A percentile compares a stretch with the other conserved stretches of the same genome.
Evolutionary conservation across 2,329 filamentous ascomycete species (phyloP).

Genomic region (Monilinia vaccinii-corymbosi): DNA sequence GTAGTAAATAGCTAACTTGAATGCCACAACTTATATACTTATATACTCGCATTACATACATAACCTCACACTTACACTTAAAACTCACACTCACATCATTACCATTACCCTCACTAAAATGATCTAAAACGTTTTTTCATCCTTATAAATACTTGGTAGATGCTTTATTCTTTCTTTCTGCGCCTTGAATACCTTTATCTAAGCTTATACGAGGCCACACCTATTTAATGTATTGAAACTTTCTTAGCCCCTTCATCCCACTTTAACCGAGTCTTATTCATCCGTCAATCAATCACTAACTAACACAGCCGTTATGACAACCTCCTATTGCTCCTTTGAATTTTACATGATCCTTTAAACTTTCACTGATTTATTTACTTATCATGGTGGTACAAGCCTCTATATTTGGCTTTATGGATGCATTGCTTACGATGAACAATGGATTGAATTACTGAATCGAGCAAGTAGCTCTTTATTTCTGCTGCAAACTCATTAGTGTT

Average conservation of each 20-base stretch:
- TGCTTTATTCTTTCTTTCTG: neutral
- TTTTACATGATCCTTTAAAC: constrained; percentile 5
- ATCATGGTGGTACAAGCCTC: neutral
- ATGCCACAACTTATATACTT: no score
- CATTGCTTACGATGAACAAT: constrained; percentile 5
- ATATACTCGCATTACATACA: no score
- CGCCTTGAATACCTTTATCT: neutral
- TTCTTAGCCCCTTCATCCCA: neutral
- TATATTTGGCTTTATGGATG: constrained; percentile 8
- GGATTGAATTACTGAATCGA: constrained; percentile 3
- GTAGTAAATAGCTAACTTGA: no score
- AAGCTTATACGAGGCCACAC: neutral
- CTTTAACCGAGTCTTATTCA: constrained; percentile 2
- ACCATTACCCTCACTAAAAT: neutral
- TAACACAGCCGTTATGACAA: constrained; percentile 4
- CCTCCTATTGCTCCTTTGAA: neutral
- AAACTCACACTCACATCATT: no score
- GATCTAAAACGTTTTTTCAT: neutral
- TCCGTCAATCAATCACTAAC: constrained; percentile 4
- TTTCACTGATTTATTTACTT: neutral
- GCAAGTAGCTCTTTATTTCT: constrained; percentile 10
- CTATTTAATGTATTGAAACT: neutral
- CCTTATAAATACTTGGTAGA: neutral
- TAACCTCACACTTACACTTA: no score
- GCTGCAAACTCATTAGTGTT: constrained; percentile 4